phyloP scores from a whole-genome alignment of 805 yeast species.

The Yamadazyma phyllophila region DNA sequence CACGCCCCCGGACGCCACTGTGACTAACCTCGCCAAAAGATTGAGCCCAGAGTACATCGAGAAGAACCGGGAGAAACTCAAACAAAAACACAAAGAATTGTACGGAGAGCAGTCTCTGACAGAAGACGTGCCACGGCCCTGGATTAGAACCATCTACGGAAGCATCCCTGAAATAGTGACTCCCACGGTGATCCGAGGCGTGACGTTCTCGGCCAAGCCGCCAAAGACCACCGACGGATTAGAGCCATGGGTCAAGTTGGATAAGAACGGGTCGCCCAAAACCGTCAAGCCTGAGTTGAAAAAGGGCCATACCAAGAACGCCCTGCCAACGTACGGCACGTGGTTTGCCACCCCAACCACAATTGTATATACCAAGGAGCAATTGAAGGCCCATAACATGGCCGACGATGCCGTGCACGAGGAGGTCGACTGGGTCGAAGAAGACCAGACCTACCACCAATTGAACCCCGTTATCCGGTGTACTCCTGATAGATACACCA shows the following conservation, averaged over 20 bases:
- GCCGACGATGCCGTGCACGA: constrained; percentile 54
- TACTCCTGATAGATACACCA: constrained; percentile 71
- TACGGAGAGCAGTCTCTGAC: constrained; percentile 11
- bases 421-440: constrained; percentile 57
- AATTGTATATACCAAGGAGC: constrained; percentile 52
- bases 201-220: constrained; percentile 65
- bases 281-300: constrained; percentile 76
- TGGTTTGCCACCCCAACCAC: constrained; percentile 74
- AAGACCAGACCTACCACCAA: constrained; percentile 68
- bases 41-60: constrained; percentile 13
- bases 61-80: constrained; percentile 8
- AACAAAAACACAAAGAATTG: constrained; percentile 5
- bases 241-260: constrained; percentile 77
- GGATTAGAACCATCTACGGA: constrained; percentile 71
- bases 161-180: constrained; percentile 55
- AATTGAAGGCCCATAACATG: constrained; percentile 73
- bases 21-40: constrained; percentile 11
- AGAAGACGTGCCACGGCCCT: constrained; percentile 47
- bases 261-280: constrained; percentile 75
- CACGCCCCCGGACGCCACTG: constrained; percentile 6
- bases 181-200: constrained; percentile 63
- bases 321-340: constrained; percentile 70
- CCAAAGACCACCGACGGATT: constrained; percentile 68
- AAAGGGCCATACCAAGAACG: constrained; percentile 65
- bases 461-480: constrained; percentile 82